phyloP scores from a whole-genome alignment of 1,284 basidiomycete species.

The Agaricales sp. region DNA sequence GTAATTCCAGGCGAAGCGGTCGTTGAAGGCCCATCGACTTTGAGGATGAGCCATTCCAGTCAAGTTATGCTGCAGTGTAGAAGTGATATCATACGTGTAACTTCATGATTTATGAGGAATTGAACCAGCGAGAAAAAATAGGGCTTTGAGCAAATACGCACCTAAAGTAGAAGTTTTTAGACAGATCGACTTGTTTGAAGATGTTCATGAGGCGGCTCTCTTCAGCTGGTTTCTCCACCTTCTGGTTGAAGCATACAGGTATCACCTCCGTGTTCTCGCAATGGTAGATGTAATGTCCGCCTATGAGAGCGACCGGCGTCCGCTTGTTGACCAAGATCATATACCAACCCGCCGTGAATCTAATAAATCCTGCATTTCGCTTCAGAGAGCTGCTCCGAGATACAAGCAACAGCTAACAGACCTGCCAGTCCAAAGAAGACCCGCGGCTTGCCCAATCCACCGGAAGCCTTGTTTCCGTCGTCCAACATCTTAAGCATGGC shows the following conservation, averaged over 20 bases:
- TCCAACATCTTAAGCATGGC: conserved; percentile 90
- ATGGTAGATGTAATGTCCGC: conserved; percentile 96
- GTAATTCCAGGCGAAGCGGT: conserved; percentile 95
- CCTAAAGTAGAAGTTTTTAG: conserved; percentile 99
- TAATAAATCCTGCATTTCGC: conserved; percentile 64
- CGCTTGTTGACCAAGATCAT: conserved; percentile 86
- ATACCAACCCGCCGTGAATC: conserved; percentile 89
- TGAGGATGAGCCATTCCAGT: conserved; percentile 33
- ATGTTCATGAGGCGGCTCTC: conserved; percentile 81
- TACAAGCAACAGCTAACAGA: conserved; percentile 26
- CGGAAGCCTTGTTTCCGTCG: conserved; percentile 84
- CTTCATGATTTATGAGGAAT: conserved; percentile 27
- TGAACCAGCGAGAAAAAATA: conserved; percentile 2
- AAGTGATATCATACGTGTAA: conserved; percentile 95
- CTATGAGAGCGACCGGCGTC: conserved; percentile 87
- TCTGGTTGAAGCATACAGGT: conserved; percentile 63
- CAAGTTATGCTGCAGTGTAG: conserved; percentile 91
- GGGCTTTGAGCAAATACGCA: conserved; percentile 30
- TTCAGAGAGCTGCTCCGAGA: background rate
- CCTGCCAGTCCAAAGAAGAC: conserved; percentile 76
- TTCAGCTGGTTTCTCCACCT: conserved; percentile 74
- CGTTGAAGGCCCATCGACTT: conserved; percentile 65
- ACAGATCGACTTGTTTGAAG: conserved; percentile 98
- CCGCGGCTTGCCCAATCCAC: conserved; percentile 77
- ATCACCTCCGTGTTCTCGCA: conserved; percentile 89